Percentiles rank a stretch among this genome's conserved stretches.
phyloP scores from a whole-genome alignment of 768 basidiomycete species.

The Pholiota molesta region DNA sequence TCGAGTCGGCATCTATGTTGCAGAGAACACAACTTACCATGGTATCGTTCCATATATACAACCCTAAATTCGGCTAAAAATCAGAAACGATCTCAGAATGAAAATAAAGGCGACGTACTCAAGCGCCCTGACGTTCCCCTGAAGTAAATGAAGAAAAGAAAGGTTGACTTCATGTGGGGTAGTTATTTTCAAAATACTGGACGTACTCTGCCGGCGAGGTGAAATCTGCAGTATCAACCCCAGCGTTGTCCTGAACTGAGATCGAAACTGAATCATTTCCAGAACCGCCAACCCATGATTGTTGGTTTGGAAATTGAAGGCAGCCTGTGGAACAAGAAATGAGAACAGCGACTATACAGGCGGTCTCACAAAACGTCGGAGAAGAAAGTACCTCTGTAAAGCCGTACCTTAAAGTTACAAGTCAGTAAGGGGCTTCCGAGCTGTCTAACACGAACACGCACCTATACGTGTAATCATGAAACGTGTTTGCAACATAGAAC shows the following conservation, averaged over 20 bases:
- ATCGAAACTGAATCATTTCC: slow-evolving; percentile 55
- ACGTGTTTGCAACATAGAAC: slow-evolving; percentile 59
- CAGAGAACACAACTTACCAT: slow-evolving; percentile 14
- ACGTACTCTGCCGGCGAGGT: slow-evolving; percentile 46
- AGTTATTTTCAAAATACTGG: neutral
- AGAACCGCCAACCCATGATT: slow-evolving; percentile 56
- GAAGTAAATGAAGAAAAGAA: too few species aligned
- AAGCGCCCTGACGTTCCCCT: neutral
- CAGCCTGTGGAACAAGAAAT: slow-evolving; percentile 13
- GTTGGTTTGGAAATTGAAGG: slow-evolving; percentile 52
- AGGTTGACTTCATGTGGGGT: too few species aligned
- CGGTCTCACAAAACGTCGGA: too few species aligned
- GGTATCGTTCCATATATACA: slow-evolving; percentile 30
- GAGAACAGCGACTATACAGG: too few species aligned
- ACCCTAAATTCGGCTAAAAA: neutral
- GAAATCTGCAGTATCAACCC: slow-evolving; percentile 48
- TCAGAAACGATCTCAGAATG: neutral
- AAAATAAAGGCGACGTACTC: neutral
- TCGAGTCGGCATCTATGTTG: neutral
- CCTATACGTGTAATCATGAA: slow-evolving; percentile 47
- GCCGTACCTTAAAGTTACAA: slow-evolving; percentile 32
- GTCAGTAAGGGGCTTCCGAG: neutral
- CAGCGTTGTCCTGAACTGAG: slow-evolving; percentile 54
- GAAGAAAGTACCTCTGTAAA: slow-evolving; percentile 46
- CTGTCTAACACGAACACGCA: neutral